These are phyloP conservation scores for Boletellus dicymbophilus DNA, from an alignment of 1,284 basidiomycete genomes.

Conservation along the genomic window DNA sequence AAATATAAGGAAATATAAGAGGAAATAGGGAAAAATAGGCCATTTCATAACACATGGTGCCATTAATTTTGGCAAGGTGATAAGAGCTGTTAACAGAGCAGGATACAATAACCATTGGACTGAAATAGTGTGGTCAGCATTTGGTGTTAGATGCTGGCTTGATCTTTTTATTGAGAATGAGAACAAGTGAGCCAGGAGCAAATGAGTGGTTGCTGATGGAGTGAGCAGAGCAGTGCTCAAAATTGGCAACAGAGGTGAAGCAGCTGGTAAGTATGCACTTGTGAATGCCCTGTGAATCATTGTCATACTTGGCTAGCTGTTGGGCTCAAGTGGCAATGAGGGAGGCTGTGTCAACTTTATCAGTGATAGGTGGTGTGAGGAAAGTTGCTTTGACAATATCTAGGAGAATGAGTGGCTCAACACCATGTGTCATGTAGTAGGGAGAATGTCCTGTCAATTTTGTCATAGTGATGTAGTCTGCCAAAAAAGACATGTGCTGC, in stretches of 20 bases:
- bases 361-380: constrained; percentile 4
- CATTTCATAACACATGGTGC: too few relatives aligned
- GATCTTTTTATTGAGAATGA: constrained; percentile 29
- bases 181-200: constrained; percentile 26
- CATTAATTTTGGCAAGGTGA: too few relatives aligned
- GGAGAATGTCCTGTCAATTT: constrained; percentile 6
- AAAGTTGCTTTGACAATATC: constrained; percentile 34
- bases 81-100: too few relatives aligned
- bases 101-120: too few relatives aligned
- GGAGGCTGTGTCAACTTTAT: not conserved
- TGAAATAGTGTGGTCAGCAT: too few relatives aligned
- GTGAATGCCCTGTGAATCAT: not conserved
- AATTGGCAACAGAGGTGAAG: constrained; percentile 10
- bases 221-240: constrained; percentile 14
- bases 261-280: constrained; percentile 22
- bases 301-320: not conserved
- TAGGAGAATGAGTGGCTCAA: constrained; percentile 32
- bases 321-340: not conserved
- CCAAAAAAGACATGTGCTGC: constrained; percentile 2
- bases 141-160: constrained; percentile 7
- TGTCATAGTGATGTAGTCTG: not conserved
- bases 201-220: constrained; percentile 1
- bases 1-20: too few relatives aligned
- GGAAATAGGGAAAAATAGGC: too few relatives aligned
- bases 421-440: constrained; percentile 27